phyloP scores from a whole-genome alignment of 1,139 yeast genomes.

The Candida buenavistaensis region DNA sequence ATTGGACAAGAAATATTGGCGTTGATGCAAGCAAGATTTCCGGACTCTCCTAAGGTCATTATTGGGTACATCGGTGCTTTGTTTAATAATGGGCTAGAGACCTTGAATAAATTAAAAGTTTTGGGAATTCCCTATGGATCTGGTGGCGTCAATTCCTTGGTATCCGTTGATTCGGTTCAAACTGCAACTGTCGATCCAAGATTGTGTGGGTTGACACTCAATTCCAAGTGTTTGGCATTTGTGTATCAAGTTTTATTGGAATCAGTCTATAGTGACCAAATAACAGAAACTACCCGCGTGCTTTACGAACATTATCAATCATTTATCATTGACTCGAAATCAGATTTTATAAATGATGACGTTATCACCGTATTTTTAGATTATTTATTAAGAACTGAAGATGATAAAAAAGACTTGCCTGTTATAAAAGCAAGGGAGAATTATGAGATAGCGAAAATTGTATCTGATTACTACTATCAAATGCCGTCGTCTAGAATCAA shows the following conservation, averaged over 20 bases:
- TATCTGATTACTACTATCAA: conserved; percentile 25
- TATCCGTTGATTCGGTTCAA: conserved; percentile 18
- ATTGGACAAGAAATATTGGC: conserved; percentile 34
- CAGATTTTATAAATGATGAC: not conserved
- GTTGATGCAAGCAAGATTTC: conserved; percentile 31
- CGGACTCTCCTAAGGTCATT: conserved; percentile 34
- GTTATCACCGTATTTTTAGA: conserved; percentile 17
- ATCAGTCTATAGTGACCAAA: conserved; percentile 17
- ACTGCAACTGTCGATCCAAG: conserved; percentile 33
- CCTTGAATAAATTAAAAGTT: conserved; percentile 28
- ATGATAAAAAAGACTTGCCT: not conserved
- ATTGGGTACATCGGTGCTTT: conserved; percentile 40
- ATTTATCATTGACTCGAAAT: conserved; percentile 1
- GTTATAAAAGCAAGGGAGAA: conserved; percentile 15
- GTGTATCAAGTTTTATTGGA: conserved; percentile 29
- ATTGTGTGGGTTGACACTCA: conserved; percentile 26
- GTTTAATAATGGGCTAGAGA: conserved; percentile 22
- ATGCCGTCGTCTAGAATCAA: conserved; percentile 13
- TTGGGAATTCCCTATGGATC: conserved; percentile 23
- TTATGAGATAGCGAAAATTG: conserved; percentile 31
- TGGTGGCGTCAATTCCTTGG: conserved; percentile 16
- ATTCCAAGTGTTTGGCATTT: conserved; percentile 23
- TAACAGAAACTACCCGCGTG: conserved; percentile 17
- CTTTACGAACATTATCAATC: conserved; percentile 21
- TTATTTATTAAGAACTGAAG: conserved; percentile 17